phyloP scores from a whole-genome alignment of 148 eudicot genomes.

The Amaranthus palmeri region DNA sequence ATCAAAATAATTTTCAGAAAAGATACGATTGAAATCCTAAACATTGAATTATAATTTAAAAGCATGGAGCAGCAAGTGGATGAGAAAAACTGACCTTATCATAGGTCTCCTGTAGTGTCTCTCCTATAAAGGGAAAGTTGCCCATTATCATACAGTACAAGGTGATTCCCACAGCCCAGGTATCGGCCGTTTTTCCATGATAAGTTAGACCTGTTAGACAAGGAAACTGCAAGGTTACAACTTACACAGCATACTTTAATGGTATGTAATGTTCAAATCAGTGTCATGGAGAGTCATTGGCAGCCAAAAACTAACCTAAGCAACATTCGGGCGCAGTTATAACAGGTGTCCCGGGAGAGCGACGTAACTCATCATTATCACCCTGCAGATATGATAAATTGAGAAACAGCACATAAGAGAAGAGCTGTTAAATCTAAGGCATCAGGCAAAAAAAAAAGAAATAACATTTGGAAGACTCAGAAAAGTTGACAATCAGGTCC shows the following conservation, averaged over 20 bases:
- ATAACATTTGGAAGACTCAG: no score
- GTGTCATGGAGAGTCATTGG: not conserved
- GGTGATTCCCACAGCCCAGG: conserved; percentile 96
- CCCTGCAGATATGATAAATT: conserved; percentile 37
- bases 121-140: conserved; percentile 90
- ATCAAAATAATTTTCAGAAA: conserved; percentile 23
- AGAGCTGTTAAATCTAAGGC: not conserved
- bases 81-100: conserved; percentile 60
- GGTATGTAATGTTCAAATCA: not conserved
- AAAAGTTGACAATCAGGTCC: no score
- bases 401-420: not conserved
- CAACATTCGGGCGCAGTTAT: conserved; percentile 99
- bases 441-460: not conserved
- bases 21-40: not conserved
- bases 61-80: conserved; percentile 3
- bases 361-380: conserved; percentile 90
- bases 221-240: not conserved
- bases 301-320: conserved; percentile 47
- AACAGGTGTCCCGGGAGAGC: conserved; percentile 98
- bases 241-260: not conserved
- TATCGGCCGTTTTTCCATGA: conserved; percentile 87
- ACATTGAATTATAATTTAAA: not conserved
- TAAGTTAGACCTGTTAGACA: conserved; percentile 61
- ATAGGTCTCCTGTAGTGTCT: conserved; percentile 88
- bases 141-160: conserved; percentile 79